These are phyloP conservation scores for Aechmea fasciata DNA, from an alignment of 176 grass and related monocot species.

Conservation along the genomic window DNA sequence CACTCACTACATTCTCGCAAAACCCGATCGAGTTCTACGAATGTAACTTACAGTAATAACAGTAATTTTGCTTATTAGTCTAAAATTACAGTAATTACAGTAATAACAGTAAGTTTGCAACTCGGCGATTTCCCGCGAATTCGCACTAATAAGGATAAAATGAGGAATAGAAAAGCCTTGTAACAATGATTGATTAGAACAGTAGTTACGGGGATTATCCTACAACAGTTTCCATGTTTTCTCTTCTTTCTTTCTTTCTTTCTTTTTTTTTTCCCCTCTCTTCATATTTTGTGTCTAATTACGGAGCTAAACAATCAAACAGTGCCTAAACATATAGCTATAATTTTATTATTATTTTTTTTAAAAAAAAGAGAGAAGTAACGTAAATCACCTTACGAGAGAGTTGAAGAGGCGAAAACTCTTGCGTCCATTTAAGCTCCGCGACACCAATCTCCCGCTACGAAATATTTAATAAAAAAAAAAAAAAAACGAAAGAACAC, in stretches of 20 bases:
- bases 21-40: constrained; percentile 7
- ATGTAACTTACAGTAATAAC: not conserved
- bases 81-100: too few species aligned
- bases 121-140: too few species aligned
- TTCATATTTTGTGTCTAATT: too few species aligned
- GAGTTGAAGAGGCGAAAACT: constrained; percentile 59
- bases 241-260: too few species aligned
- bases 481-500: not conserved
- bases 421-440: constrained; percentile 72
- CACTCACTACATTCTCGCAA: constrained; percentile 28
- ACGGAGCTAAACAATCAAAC: too few species aligned
- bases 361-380: not conserved
- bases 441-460: constrained; percentile 30
- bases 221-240: not conserved
- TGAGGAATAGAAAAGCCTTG: not conserved
- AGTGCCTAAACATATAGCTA: too few species aligned
- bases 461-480: constrained; percentile 10
- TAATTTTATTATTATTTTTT: too few species aligned
- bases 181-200: not conserved
- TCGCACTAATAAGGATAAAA: too few species aligned
- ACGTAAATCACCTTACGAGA: constrained; percentile 44
- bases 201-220: not conserved
- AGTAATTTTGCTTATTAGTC: too few species aligned
- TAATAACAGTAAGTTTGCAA: too few species aligned
- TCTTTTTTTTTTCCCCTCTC: too few species aligned